phyloP scores from a whole-genome alignment of 73 alveolate species.

The Diophrys sp. region DNA sequence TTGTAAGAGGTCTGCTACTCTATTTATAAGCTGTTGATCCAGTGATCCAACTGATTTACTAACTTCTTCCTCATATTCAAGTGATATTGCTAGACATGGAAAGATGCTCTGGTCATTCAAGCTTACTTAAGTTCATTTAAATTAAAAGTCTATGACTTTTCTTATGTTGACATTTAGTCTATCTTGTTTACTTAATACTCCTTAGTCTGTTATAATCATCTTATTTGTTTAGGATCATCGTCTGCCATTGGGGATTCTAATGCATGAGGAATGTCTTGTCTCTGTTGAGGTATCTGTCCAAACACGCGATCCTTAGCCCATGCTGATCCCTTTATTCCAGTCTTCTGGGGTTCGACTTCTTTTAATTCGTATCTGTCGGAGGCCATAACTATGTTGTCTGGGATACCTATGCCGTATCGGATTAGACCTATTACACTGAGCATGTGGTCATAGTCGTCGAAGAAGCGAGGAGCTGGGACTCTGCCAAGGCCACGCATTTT shows the following conservation, averaged over 20 bases:
- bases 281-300: not conserved
- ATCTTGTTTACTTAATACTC: too few species aligned
- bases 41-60: too few species aligned
- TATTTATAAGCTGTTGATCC: too few species aligned
- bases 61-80: too few species aligned
- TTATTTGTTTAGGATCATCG: too few species aligned
- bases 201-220: too few species aligned
- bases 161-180: too few species aligned
- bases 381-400: conserved; percentile 54
- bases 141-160: too few species aligned
- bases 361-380: conserved; percentile 12
- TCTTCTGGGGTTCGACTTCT: not conserved
- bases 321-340: not conserved
- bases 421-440: conserved; percentile 58
- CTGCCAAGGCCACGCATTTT: not conserved
- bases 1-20: too few species aligned
- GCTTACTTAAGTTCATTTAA: too few species aligned
- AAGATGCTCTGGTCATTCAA: too few species aligned
- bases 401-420: conserved; percentile 56
- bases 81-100: too few species aligned
- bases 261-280: not conserved
- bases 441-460: conserved; percentile 70
- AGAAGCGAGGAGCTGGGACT: conserved; percentile 28
- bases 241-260: not conserved
- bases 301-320: not conserved